These are phyloP conservation scores for Neonectria faginata DNA, from an alignment of 2,329 filamentous ascomycete genomes.

Conservation along the genomic window DNA sequence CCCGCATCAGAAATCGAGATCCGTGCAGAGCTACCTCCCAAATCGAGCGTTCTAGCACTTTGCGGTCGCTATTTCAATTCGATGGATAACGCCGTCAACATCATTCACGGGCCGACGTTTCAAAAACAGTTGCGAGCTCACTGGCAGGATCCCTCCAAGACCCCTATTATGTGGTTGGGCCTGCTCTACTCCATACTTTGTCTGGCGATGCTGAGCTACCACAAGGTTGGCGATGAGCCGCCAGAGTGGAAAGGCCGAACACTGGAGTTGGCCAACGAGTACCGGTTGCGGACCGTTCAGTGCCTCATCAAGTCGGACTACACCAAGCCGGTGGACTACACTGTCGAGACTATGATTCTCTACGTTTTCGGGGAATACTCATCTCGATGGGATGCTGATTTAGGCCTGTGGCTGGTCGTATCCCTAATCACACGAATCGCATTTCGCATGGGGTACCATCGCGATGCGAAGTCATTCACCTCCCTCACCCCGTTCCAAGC, in stretches of 20 bases:
- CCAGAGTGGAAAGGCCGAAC: conserved; percentile 78
- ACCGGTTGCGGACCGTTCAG: conserved; percentile 79
- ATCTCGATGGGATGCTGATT: conserved; percentile 78
- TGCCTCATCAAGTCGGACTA: conserved; percentile 82
- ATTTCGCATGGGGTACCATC: conserved; percentile 80
- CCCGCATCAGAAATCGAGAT: conserved; percentile 81
- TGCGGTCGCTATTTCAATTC: conserved; percentile 93
- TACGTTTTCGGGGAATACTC: conserved; percentile 83
- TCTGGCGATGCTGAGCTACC: conserved; percentile 82
- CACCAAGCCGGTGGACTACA: conserved; percentile 78
- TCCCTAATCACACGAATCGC: conserved; percentile 68
- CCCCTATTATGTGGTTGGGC: conserved; percentile 82
- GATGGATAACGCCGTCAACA: conserved; percentile 75
- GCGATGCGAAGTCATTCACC: conserved; percentile 80
- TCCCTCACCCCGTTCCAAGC: conserved; percentile 79
- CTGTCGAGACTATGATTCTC: conserved; percentile 81
- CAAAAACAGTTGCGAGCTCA: conserved; percentile 74
- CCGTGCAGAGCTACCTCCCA: conserved; percentile 81
- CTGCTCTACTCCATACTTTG: conserved; percentile 81
- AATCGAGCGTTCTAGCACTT: conserved; percentile 84
- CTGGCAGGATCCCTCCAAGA: conserved; percentile 79
- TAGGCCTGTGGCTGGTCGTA: conserved; percentile 71
- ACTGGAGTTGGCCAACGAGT: conserved; percentile 71
- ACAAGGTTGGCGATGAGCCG: conserved; percentile 83
- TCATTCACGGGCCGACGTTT: conserved; percentile 88